A percentile compares a stretch with the other conserved stretches of the same genome.
phyloP scores from a whole-genome alignment of 1,139 yeast species.

The Geotrichum klebahnii region DNA sequence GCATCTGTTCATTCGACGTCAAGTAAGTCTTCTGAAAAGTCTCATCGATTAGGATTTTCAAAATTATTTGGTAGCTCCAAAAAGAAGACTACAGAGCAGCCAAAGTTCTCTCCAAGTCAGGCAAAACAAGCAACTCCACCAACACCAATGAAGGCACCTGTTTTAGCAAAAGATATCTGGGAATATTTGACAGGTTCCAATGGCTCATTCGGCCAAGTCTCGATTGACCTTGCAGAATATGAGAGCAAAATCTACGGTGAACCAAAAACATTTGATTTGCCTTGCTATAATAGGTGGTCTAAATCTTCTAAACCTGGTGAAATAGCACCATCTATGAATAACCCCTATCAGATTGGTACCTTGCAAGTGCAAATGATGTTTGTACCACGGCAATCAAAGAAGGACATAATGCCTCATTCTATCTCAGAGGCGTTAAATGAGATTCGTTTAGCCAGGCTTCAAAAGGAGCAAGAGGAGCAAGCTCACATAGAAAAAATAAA shows the following conservation, averaged over 20 bases:
- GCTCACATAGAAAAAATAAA: constrained; percentile 16
- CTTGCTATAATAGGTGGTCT: constrained; percentile 80
- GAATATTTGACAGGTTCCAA: constrained; percentile 51
- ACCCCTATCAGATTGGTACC: constrained; percentile 61
- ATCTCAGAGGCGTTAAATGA: constrained; percentile 48
- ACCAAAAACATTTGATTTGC: constrained; percentile 50
- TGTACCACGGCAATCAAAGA: constrained; percentile 50
- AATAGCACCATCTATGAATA: constrained; percentile 33
- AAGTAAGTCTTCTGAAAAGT: constrained; percentile 11
- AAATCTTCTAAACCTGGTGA: constrained; percentile 27
- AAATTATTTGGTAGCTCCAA: constrained; percentile 20
- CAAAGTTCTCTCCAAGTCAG: neutral
- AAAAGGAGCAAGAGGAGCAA: neutral
- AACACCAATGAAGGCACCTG: neutral
- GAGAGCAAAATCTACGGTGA: constrained; percentile 54
- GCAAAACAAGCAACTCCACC: neutral
- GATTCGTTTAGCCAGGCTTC: constrained; percentile 29
- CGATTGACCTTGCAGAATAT: constrained; percentile 58
- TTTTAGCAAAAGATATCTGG: constrained; percentile 11
- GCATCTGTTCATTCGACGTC: constrained; percentile 5
- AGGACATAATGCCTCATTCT: constrained; percentile 52
- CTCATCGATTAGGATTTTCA: constrained; percentile 12
- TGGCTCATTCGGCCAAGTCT: constrained; percentile 82
- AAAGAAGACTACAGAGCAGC: constrained; percentile 27
- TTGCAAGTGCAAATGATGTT: constrained; percentile 68